phyloP scores from a whole-genome alignment of 2,329 filamentous ascomycete genomes.

The Waltergamsia citrina region DNA sequence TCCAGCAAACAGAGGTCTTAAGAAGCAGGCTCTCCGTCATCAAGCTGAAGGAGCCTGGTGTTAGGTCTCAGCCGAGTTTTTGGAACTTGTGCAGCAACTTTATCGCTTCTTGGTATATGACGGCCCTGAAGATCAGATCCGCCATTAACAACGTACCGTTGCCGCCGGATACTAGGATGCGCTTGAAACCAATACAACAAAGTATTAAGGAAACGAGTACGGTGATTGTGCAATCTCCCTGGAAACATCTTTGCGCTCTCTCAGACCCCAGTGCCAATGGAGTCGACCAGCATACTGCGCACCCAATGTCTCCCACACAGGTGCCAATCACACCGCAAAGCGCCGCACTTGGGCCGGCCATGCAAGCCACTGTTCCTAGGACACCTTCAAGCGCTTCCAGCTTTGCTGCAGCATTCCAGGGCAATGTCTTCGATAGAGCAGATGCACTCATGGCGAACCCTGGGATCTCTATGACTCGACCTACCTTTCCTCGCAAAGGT shows the following conservation, averaged over 20 bases:
- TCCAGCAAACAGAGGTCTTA: constrained; percentile 65
- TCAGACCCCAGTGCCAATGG: background rate
- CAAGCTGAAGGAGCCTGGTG: constrained; percentile 74
- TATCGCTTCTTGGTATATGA: constrained; percentile 58
- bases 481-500: constrained; percentile 28
- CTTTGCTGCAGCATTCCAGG: constrained; percentile 44
- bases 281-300: constrained; percentile 6
- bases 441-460: constrained; percentile 48
- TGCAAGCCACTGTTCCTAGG: constrained; percentile 78
- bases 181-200: constrained; percentile 73
- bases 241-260: constrained; percentile 31
- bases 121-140: constrained; percentile 51
- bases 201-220: constrained; percentile 72
- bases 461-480: constrained; percentile 47
- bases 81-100: constrained; percentile 69
- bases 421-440: constrained; percentile 51
- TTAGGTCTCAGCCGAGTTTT: constrained; percentile 53
- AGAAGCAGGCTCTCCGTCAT: constrained; percentile 66
- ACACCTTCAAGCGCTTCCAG: constrained; percentile 44
- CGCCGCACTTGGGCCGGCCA: constrained; percentile 79
- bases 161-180: constrained; percentile 58
- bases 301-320: constrained; percentile 17
- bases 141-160: constrained; percentile 41
- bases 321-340: constrained; percentile 79
- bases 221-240: constrained; percentile 55